Evolutionary conservation across 2,329 filamentous ascomycete species (phyloP).

Genomic region (Monosporascus sp.): DNA sequence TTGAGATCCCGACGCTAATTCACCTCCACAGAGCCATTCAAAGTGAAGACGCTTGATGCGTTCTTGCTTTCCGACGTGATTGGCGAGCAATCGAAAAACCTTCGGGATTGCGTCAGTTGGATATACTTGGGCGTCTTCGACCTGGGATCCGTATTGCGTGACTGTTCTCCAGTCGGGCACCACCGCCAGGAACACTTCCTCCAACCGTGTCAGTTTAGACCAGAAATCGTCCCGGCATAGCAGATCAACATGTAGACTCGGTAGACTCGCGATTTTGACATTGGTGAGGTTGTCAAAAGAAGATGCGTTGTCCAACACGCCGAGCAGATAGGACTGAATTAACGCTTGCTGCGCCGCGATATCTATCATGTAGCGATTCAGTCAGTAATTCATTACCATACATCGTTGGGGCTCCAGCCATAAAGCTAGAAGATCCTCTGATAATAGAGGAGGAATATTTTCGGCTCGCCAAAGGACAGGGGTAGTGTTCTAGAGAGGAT

Average conservation of each 20-base stretch:
- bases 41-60: slow-evolving; percentile 56
- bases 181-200: slow-evolving; percentile 52
- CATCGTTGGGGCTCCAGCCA: too few species aligned
- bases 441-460: too few species aligned
- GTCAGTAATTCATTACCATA: background rate
- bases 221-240: slow-evolving; percentile 57
- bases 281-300: slow-evolving; percentile 51
- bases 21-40: slow-evolving; percentile 64
- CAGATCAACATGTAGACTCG: slow-evolving; percentile 53
- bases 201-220: slow-evolving; percentile 49
- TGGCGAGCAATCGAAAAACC: slow-evolving; percentile 48
- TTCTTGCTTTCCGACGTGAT: slow-evolving; percentile 40
- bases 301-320: slow-evolving; percentile 54
- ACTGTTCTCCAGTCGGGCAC: slow-evolving; percentile 63
- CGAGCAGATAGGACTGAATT: slow-evolving; percentile 61
- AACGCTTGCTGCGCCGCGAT: slow-evolving; percentile 66
- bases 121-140: slow-evolving; percentile 41
- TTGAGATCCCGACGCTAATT: slow-evolving; percentile 56
- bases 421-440: too few species aligned
- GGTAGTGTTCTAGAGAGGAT: too few species aligned
- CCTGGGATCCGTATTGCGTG: slow-evolving; percentile 44
- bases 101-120: slow-evolving; percentile 46
- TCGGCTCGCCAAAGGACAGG: too few species aligned
- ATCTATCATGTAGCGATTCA: slow-evolving; percentile 21
- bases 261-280: slow-evolving; percentile 59